Evolutionary conservation across 257 asterid genomes (phyloP), one percentile per base, ranked within the genome.

Genomic region (Nicotiana paniculata): DNA sequence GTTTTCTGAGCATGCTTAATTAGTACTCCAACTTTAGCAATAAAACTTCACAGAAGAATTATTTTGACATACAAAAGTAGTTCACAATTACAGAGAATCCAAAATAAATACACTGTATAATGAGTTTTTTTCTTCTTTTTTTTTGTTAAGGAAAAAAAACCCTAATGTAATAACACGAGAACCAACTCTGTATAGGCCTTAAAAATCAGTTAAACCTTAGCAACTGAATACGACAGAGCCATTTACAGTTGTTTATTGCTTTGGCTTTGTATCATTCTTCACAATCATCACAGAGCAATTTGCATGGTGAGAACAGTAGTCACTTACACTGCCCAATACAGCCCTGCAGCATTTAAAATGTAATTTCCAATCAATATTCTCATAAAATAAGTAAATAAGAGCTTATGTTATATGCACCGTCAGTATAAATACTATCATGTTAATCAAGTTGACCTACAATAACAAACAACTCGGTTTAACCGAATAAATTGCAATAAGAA

Each of bases 251-350:
- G 28, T 58, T 58, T 58, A 18, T 18, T 58, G 28, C 79, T 72
- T 17, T 67, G 88, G 83, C 43, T 13, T 28, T 80, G 83, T 85
- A 6, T 87, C 91, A 88, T 79, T 88, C 88, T 93, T 93, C 83
- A 92, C 95, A 9, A 93, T 91, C 97, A 93, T 86, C 77, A 93
- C 97, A 18, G 95, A 88, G 88, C 97, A 93, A 77, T 90, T 91
- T 68, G 98, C 98, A 81, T 93, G 98, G 69, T 92, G 97, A 51
- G 93, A 86, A 51, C 95, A 92, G 21, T 91, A 91, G 84, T 93
- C 97, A 78, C 98, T 93, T 10, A 93, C 97, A 69, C 98, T 94
- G 17, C 97, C 97, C 84, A 92, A 80, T 79, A 94, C 91, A 79
- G 90, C 95, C 93, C 98, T 94, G 90, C 88, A 67, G 26, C 2